Conservation (phyloP, 2,329 filamentous ascomycete genomes). For the Pseudocercospora cruenta region DNA sequence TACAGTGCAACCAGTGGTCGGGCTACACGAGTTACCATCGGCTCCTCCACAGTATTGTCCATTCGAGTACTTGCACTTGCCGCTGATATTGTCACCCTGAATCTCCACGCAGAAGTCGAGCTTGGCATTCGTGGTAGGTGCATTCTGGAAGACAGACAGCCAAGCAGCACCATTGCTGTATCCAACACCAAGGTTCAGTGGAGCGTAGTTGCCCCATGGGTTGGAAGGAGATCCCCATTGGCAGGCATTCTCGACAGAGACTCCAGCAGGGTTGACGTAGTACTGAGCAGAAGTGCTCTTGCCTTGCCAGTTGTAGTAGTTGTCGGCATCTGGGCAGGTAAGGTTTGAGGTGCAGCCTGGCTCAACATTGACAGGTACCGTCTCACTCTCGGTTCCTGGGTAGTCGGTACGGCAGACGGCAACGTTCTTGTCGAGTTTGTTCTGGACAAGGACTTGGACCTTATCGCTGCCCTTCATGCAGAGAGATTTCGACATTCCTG, state of each 20-base stretch:
- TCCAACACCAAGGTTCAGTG: slow-evolving; percentile 82
- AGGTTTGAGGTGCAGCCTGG: slow-evolving; percentile 64
- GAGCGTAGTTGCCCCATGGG: slow-evolving; percentile 79
- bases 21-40: slow-evolving; percentile 53
- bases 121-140: slow-evolving; percentile 68
- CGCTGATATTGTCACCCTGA: slow-evolving; percentile 63
- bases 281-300: slow-evolving; percentile 86
- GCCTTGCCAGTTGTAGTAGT: slow-evolving; percentile 79
- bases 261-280: slow-evolving; percentile 87
- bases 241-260: slow-evolving; percentile 69
- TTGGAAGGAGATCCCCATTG: slow-evolving; percentile 69
- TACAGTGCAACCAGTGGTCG: slow-evolving; percentile 76
- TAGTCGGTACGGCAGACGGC: slow-evolving; percentile 95
- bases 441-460: slow-evolving; percentile 68
- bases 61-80: slow-evolving; percentile 67
- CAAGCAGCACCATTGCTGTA: slow-evolving; percentile 70
- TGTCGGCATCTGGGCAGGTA: slow-evolving; percentile 72
- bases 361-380: slow-evolving; percentile 69
- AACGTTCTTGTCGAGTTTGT: slow-evolving; percentile 68
- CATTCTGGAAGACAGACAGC: slow-evolving; percentile 83
- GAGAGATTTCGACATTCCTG: slow-evolving; percentile 65
- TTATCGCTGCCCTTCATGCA: slow-evolving; percentile 74
- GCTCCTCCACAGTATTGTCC: slow-evolving; percentile 62
- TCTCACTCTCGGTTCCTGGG: slow-evolving; percentile 87
- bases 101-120: slow-evolving; percentile 83